Base-by-base conservation (phyloP, 495 filamentous ascomycete genomes). In the Trypethelium eluteriae region DNA sequence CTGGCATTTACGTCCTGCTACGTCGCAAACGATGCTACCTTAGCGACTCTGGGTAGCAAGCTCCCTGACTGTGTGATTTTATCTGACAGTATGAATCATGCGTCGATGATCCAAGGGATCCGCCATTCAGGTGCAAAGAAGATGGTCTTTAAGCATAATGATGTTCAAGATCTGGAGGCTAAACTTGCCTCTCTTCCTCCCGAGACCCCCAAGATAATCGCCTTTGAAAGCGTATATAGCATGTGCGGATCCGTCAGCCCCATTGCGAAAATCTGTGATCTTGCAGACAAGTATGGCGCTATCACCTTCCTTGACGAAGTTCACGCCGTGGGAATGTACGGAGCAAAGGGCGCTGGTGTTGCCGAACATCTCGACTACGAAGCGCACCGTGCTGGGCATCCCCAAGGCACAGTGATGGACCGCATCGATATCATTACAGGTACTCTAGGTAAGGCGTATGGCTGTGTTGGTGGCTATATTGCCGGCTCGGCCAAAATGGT, bases 41-140 rank as follows among this genome's bases (percentile, higher is more conserved):
- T 98, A 36, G 94, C 94, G 10, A 98, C 94, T 4, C 82, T 98
- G 32, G 94, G 94, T 6, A 95, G 91, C 76, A 98, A 98, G 79
- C 79, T 98, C 73, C 95, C 94, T 11, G 86, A 96, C 71, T 98
- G 94, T 77, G 94, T 98, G 34, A 95, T 97, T 66, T 79, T 98
- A 6, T 96, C 91, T 11, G 94, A 98, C 78, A 93, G 88, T 74
- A 80, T 96, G 70, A 98, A 98, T 74, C 94, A 98, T 75, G 94
- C 95, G 18, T 96, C 92, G 32, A 98, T 98, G 94, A 98, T 98
- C 71, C 95, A 98, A 79, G 94, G 94, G 62, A 98, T 98, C 73
- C 91, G 95, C 25, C 94, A 98, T 79, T 97, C 93, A 4, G 91
- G 92, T 32, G 90, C 94, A 18, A 92, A 88, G 79, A 98, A 98